A percentile compares a stretch with the other conserved stretches of the same genome.
Conservation (phyloP, 352 stramenopile species). For the Phytopythium boreale region DNA sequence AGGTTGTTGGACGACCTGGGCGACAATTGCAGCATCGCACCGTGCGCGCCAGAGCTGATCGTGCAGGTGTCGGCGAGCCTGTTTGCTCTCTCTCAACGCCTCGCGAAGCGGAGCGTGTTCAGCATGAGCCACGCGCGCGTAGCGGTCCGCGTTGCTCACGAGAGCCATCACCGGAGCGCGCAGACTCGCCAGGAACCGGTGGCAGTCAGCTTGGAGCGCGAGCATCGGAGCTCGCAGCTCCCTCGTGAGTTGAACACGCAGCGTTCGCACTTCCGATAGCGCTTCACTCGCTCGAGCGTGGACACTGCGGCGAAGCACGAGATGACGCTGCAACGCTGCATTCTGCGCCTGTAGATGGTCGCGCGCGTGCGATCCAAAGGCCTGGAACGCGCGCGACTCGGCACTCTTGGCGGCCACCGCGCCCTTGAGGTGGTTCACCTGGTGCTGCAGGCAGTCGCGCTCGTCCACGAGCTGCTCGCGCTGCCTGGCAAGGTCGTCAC, state of each 20-base stretch:
- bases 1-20: slow-evolving; percentile 54
- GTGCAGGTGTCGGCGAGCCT: slow-evolving; percentile 57
- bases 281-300: slow-evolving; percentile 40
- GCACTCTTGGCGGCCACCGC: slow-evolving; percentile 65
- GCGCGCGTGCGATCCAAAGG: slow-evolving; percentile 56
- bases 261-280: slow-evolving; percentile 29
- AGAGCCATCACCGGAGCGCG: slow-evolving; percentile 50
- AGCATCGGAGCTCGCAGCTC: slow-evolving; percentile 49
- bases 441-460: slow-evolving; percentile 59
- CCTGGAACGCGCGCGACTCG: slow-evolving; percentile 69
- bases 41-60: slow-evolving; percentile 64
- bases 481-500: slow-evolving; percentile 38
- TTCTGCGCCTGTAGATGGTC: slow-evolving; percentile 62
- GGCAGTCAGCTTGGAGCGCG: slow-evolving; percentile 49
- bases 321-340: slow-evolving; percentile 47
- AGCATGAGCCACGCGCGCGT: slow-evolving; percentile 39
- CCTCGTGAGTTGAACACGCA: slow-evolving; percentile 33
- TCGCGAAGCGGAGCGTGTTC: slow-evolving; percentile 53
- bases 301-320: slow-evolving; percentile 50
- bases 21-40: slow-evolving; percentile 56
- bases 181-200: slow-evolving; percentile 42
- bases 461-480: slow-evolving; percentile 47
- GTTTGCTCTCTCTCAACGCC: slow-evolving; percentile 36
- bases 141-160: slow-evolving; percentile 40
- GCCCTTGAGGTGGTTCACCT: slow-evolving; percentile 70